phyloP scores from a whole-genome alignment of 1,284 basidiomycete genomes.

The Leccinum fallax region DNA sequence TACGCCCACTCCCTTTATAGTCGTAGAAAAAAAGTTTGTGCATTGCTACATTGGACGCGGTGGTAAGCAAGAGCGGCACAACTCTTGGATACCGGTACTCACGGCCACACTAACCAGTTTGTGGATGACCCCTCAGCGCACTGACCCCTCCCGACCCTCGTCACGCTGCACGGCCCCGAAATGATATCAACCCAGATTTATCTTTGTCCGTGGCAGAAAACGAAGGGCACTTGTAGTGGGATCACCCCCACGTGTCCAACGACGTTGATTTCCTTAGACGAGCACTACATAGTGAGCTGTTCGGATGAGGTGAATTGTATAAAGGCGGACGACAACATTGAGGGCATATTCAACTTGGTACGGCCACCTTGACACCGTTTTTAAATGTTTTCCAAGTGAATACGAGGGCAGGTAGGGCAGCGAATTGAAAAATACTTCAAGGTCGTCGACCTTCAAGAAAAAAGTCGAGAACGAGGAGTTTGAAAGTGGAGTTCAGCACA shows the following conservation, averaged over 20 bases:
- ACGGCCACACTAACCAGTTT: neutral
- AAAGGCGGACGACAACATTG: neutral
- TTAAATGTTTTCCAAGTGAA: neutral
- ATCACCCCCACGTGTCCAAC: neutral
- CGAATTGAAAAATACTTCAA: neutral
- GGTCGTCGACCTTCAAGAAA: neutral
- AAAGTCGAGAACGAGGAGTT: neutral
- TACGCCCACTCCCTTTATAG: neutral
- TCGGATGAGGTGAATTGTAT: neutral
- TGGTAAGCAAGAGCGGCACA: no score
- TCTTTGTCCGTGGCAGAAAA: neutral
- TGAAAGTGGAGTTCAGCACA: no score
- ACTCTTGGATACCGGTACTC: neutral
- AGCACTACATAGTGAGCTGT: no score
- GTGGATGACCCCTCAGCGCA: no score
- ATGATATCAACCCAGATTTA: no score
- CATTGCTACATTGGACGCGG: neutral
- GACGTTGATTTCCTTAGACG: neutral
- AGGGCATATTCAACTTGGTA: neutral
- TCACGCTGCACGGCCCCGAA: neutral
- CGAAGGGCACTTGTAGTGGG: neutral
- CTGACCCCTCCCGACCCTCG: neutral
- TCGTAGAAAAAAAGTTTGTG: slow-evolving; percentile 1
- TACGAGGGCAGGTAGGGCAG: neutral
- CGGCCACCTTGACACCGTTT: neutral